Conservation (phyloP, 176 grass and related monocot species). For the Neostapfia colusana region DNA sequence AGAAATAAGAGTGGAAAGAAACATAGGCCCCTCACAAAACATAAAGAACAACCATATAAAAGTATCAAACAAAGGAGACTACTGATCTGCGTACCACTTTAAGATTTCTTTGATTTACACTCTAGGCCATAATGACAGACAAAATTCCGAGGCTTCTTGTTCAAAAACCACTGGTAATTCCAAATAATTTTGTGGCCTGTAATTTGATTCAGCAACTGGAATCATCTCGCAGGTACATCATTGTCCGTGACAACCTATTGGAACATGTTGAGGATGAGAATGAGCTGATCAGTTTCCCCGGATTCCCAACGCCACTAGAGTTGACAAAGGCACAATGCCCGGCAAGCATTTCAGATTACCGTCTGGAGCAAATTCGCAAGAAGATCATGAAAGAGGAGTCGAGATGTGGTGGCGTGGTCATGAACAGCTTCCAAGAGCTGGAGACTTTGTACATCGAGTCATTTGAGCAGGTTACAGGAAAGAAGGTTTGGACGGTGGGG, state of each 20-base stretch:
- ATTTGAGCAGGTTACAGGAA: conserved; percentile 32
- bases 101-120: not conserved
- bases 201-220: not conserved
- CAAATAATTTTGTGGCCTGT: not conserved
- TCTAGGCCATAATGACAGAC: not conserved
- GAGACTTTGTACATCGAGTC: conserved; percentile 51
- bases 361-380: conserved; percentile 31
- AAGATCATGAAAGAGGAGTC: conserved; percentile 38
- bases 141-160: not conserved
- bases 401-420: conserved; percentile 42
- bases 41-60: not conserved
- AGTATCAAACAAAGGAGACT: not conserved
- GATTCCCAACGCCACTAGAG: conserved; percentile 51
- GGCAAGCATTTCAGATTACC: not conserved
- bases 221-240: conserved; percentile 39
- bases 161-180: not conserved
- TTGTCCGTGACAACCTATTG: conserved; percentile 32
- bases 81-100: not conserved
- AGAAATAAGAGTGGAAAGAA: not conserved
- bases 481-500: conserved; percentile 62
- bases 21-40: not conserved
- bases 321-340: conserved; percentile 44
- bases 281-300: conserved; percentile 43
- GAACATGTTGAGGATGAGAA: conserved; percentile 40
- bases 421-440: conserved; percentile 64